Conservation (phyloP, 2,329 filamentous ascomycete genomes). For the Trichoderma asperellum region DNA sequence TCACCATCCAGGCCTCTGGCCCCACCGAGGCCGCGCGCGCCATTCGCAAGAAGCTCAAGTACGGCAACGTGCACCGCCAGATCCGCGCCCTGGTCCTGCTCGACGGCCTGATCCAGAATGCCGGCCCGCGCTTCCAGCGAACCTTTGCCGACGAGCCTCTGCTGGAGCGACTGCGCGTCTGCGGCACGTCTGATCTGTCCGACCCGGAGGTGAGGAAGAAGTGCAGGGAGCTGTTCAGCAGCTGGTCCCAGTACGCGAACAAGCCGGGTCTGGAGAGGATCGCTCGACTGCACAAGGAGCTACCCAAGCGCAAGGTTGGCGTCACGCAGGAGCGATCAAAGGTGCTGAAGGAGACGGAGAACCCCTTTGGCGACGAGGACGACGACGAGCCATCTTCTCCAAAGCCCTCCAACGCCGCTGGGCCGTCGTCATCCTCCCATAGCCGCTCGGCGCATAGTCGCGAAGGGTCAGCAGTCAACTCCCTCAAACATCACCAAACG, state of each 20-base stretch:
- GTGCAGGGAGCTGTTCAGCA: conserved; percentile 81
- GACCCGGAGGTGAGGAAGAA: conserved; percentile 87
- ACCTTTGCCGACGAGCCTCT: conserved; percentile 88
- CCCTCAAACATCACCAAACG: conserved; percentile 11
- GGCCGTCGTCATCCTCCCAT: conserved; percentile 30
- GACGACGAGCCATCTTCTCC: conserved; percentile 54
- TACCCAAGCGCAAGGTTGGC: conserved; percentile 69
- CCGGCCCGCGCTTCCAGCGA: conserved; percentile 82
- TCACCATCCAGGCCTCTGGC: conserved; percentile 84
- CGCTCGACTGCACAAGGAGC: conserved; percentile 74
- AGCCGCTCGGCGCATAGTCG: conserved; percentile 33
- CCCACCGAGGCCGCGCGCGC: conserved; percentile 89
- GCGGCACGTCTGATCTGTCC: conserved; percentile 81
- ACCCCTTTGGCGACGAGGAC: conserved; percentile 70
- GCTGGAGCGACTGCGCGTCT: conserved; percentile 85
- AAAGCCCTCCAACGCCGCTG: conserved; percentile 36
- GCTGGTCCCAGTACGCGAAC: conserved; percentile 86
- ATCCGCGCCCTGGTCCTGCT: conserved; percentile 85
- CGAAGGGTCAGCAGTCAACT: conserved; percentile 17
- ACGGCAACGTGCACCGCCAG: conserved; percentile 92
- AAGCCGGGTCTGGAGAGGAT: conserved; percentile 80
- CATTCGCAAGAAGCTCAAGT: conserved; percentile 97
- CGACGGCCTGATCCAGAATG: conserved; percentile 93
- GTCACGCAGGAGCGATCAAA: conserved; percentile 78
- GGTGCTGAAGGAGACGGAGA: conserved; percentile 78